phyloP scores from a whole-genome alignment of 2,329 filamentous ascomycete genomes.

The Apiospora malaysiana region DNA sequence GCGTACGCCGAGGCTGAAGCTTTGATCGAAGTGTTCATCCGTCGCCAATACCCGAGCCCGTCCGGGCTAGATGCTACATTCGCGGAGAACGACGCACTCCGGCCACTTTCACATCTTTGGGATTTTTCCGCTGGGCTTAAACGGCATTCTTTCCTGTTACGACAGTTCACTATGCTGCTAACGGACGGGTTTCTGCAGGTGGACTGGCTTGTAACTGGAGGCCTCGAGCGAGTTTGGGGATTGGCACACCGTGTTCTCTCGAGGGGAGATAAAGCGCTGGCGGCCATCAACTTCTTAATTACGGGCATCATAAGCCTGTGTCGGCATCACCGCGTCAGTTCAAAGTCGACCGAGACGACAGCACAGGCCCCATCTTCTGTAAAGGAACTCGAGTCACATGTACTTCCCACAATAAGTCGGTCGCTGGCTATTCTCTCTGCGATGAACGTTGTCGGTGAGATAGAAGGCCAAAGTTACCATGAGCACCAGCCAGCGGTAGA shows the following conservation, averaged over 20 bases:
- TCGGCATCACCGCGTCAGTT: constrained; percentile 28
- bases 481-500: constrained; percentile 21
- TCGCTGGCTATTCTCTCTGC: constrained; percentile 47
- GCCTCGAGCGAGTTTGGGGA: constrained; percentile 49
- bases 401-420: constrained; percentile 48
- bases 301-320: constrained; percentile 42
- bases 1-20: constrained; percentile 48
- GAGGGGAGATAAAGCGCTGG: constrained; percentile 36
- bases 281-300: constrained; percentile 45
- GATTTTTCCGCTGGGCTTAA: constrained; percentile 41
- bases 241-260: constrained; percentile 44
- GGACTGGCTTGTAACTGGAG: constrained; percentile 51
- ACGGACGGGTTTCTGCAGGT: constrained; percentile 42
- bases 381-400: constrained; percentile 32
- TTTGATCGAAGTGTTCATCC: constrained; percentile 45
- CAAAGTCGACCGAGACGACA: constrained; percentile 13
- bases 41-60: constrained; percentile 44
- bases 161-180: constrained; percentile 45
- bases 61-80: constrained; percentile 40
- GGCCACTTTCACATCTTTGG: constrained; percentile 42
- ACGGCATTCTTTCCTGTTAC: constrained; percentile 43
- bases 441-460: constrained; percentile 37
- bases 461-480: not conserved
- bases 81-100: constrained; percentile 34
- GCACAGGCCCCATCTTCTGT: constrained; percentile 22